Evolutionary conservation across 2,329 filamentous ascomycete genomes (phyloP), one percentile per base, ranked within the genome.

Genomic region (Ploettnerulaceae sp.): DNA sequence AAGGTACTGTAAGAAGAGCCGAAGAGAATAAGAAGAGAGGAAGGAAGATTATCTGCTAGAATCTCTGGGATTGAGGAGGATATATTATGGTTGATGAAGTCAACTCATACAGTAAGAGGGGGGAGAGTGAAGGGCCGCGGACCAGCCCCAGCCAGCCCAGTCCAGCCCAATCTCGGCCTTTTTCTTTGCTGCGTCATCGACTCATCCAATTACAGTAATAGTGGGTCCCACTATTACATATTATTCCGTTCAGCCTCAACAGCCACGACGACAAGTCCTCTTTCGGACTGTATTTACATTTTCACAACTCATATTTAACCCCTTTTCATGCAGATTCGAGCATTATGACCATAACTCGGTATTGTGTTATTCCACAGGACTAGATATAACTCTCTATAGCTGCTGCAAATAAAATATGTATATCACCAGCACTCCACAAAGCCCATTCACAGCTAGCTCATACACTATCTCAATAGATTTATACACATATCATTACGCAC

Each of bases 161-260:
- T 48, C 29, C 12, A 45, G 38, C 28, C 41, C 26, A 41, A 15
- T 14, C 38, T 31, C 28, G 28, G 38, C 28, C 15, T 17, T 33
- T 8, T 21, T 26, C 38, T 41, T 28, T 29, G 38, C 26, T 32
- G 39, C 28, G 39, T 40, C 37, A 40, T 40, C 25, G 25, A 8
- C 17, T 29, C 37, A n/a, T n/a, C n/a, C n/a, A n/a, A n/a, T n/a
- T n/a, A n/a, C n/a, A n/a, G n/a, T n/a, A n/a, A n/a, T n/a, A n/a
- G n/a, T n/a, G n/a, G n/a, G n/a, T n/a, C n/a, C n/a, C n/a, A n/a
- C n/a, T n/a, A n/a, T n/a, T n/a, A 35, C 1, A 4, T 34, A 18
- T 14, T 15, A 20, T 14, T 33, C 25, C 8, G 18, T 18, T 24
- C 12, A 4, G 5, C 24, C 3, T 18, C 7, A 37, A 20, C 20